phyloP scores from a whole-genome alignment of 2,329 filamentous ascomycete species.

The Chaetomium strumarium region DNA sequence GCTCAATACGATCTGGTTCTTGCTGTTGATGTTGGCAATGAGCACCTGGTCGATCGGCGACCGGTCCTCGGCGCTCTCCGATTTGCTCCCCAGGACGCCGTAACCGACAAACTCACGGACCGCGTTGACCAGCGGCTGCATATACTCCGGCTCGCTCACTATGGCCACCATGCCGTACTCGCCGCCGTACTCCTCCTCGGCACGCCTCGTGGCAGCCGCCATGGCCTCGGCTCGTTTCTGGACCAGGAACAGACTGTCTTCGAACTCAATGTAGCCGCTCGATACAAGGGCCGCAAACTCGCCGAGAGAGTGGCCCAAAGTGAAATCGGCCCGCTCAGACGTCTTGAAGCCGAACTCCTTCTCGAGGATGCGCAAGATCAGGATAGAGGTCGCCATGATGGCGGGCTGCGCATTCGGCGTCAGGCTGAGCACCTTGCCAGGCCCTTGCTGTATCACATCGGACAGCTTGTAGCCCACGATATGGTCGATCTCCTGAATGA shows the following conservation, averaged over 20 bases:
- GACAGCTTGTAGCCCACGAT: slow-evolving; percentile 70
- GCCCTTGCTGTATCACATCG: slow-evolving; percentile 70
- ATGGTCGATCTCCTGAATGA: slow-evolving; percentile 80
- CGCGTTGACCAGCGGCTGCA: slow-evolving; percentile 61
- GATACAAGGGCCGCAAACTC: slow-evolving; percentile 90
- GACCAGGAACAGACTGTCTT: slow-evolving; percentile 72
- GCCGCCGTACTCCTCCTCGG: slow-evolving; percentile 61
- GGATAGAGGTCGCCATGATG: slow-evolving; percentile 90
- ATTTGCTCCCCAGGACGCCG: slow-evolving; percentile 49
- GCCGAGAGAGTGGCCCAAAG: slow-evolving; percentile 83
- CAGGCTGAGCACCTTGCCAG: slow-evolving; percentile 67
- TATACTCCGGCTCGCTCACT: slow-evolving; percentile 76
- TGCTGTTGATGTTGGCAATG: slow-evolving; percentile 91
- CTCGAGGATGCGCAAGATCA: slow-evolving; percentile 84
- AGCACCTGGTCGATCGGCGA: slow-evolving; percentile 80
- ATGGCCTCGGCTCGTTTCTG: slow-evolving; percentile 74
- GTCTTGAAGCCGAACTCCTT: slow-evolving; percentile 74
- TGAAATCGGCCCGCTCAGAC: slow-evolving; percentile 67
- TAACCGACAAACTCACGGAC: slow-evolving; percentile 76
- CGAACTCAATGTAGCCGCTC: slow-evolving; percentile 70
- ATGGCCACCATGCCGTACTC: slow-evolving; percentile 94
- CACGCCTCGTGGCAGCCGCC: slow-evolving; percentile 66
- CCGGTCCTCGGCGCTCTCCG: slow-evolving; percentile 42
- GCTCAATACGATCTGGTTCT: slow-evolving; percentile 92
- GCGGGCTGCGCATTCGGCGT: slow-evolving; percentile 90